Base-by-base conservation (phyloP, 2,329 filamentous ascomycete genomes). In the Aspergillus cejpii region DNA sequence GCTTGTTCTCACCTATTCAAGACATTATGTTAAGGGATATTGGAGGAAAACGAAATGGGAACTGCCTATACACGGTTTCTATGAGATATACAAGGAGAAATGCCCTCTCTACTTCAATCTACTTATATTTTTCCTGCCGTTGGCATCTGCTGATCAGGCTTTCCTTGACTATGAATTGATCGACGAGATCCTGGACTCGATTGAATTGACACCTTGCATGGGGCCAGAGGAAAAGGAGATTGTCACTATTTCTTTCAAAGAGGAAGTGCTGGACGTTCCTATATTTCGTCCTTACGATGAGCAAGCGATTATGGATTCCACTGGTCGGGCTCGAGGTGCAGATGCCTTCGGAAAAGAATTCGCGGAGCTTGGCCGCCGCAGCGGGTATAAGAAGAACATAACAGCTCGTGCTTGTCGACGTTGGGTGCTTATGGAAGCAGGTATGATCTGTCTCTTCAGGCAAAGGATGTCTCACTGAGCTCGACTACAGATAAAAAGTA, bases 51-150 rank as follows among this genome's bases (percentile, higher is more conserved):
- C 38, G 28, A 39, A 47, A 45, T 53, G 19, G 41, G 29, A 53
- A 41, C 47, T 47, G 23, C 53, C 44, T 19, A 27, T 48, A 6
- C 41, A 56, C 27, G 43, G 38, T 17, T 54, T 56, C 39, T 56
- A 54, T 37, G 41, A 54, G 37, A 26, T 49, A 10, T 54, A 56
- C 28, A 46, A 15, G 3, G 44, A 54, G 33, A 36, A 53, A 12
- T 17, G 48, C 1, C 47, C 46, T 10, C 47, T 54, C 23, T 52
- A 54, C 26, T 44, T 56, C 3, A 56, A 54, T 21, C 5, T 56
- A 14, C 24, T 54, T 17, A 29, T 39, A 11, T 56, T 54, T 24
- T 29, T 49, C n/a, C 24, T 49, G 20, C 40, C 40, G 3, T 28
- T 47, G 28, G 15, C 27, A 17, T 47, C 40, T 19, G 40, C 34